Evolutionary conservation across 1,284 basidiomycete species (phyloP), one percentile per base, ranked within the genome.

Genomic region (Trichosporon sp.): DNA sequence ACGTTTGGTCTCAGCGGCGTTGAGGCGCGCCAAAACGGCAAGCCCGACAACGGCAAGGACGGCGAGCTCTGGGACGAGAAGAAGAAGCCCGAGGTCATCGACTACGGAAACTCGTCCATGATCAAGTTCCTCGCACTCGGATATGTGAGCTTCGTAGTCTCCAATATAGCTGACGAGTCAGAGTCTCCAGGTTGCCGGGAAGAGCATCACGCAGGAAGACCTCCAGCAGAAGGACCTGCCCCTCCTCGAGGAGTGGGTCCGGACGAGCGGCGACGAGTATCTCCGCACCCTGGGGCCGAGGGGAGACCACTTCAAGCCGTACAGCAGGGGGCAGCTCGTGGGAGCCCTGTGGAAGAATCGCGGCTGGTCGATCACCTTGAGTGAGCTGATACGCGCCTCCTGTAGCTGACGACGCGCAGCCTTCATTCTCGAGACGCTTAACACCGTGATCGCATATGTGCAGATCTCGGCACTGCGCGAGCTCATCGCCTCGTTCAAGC

Each of bases 31-130:
- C 67, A 67, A 35, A 62, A 60, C 13, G 51, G 62, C 15, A 66
- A 69, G 15, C 63, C 62, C 11, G 69, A 64, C 11, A 34, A 68
- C 25, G 67, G 70, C n/a, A 65, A 68, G 15, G 62, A 68, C 35
- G 66, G 65, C 23, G 68, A 58, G 32, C 25, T 47, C 11, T 51
- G 62, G 27, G 65, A 72, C 9, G 70, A 73, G 5, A 60, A 60
- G 56, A n/a, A 2, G 9, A 31, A 38, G 32, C 68, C 13, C 78
- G 93, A 80, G 56, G 81, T 83, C 0, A 70, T 81, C 31, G 82
- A 83, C 69, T 81, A 80, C 65, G 72, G 69, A 23, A 74, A 76
- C 58, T 80, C 74, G 23, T 77, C 78, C 13, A 77, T 83, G 75
- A 70, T 83, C 1, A 75, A 72, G 23, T 79, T 82, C 51, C 62